phyloP scores from a whole-genome alignment of 768 basidiomycete species.

The Termitomyces titanicus region DNA sequence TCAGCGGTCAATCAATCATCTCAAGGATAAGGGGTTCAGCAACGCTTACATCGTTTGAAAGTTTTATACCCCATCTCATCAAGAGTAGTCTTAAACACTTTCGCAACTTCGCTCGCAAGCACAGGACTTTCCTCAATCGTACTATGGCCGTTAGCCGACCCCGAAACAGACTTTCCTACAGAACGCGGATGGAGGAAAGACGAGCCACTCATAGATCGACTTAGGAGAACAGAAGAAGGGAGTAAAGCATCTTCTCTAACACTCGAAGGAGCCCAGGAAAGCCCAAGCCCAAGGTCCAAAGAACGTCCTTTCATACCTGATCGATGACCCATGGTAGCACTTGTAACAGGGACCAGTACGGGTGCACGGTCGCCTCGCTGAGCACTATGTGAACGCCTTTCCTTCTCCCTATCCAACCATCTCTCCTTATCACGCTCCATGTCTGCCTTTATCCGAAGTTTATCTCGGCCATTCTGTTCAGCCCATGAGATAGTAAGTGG shows the following conservation, averaged over 20 bases:
- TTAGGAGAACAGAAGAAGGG: slow-evolving; percentile 39
- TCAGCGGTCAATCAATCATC: slow-evolving; percentile 9
- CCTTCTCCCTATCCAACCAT: slow-evolving; percentile 26
- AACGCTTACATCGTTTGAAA: slow-evolving; percentile 63
- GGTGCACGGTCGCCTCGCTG: slow-evolving; percentile 28
- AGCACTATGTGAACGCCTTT: slow-evolving; percentile 17
- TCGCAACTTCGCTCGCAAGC: slow-evolving; percentile 44
- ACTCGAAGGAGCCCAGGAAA: slow-evolving; percentile 69
- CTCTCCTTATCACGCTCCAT: slow-evolving; percentile 25
- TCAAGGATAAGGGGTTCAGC: slow-evolving; percentile 4
- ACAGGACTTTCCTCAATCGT: slow-evolving; percentile 23
- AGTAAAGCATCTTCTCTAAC: slow-evolving; percentile 66
- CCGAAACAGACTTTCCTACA: slow-evolving; percentile 17
- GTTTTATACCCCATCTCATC: slow-evolving; percentile 41
- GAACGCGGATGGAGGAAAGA: slow-evolving; percentile 19
- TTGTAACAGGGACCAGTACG: slow-evolving; percentile 16
- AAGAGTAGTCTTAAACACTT: slow-evolving; percentile 42
- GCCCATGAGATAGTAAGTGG: slow-evolving; percentile 18
- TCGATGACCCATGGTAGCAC: slow-evolving; percentile 32
- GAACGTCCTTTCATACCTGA: slow-evolving; percentile 63
- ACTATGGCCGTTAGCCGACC: slow-evolving; percentile 18
- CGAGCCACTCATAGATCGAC: slow-evolving; percentile 28
- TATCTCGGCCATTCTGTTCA: slow-evolving; percentile 14
- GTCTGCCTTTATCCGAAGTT: slow-evolving; percentile 9
- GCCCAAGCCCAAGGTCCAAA: slow-evolving; percentile 63